Evolutionary conservation across 306 rosid species (phyloP), one percentile per base, ranked within the genome.

Genomic region (Benincasa hispida): DNA sequence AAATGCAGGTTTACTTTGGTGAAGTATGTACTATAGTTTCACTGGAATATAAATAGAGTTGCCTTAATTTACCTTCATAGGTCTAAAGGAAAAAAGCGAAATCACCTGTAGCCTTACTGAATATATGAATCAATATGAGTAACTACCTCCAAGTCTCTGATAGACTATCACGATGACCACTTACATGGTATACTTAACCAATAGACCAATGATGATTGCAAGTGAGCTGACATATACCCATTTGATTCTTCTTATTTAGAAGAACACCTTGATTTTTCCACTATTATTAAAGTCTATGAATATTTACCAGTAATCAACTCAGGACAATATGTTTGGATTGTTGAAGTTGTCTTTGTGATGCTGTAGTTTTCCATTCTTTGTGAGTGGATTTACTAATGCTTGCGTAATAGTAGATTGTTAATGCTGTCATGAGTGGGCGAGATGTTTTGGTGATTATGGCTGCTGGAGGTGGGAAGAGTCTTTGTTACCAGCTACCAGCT

Each of bases 391-490:
- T 80, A 75, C 75, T 80, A 67, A 84, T 37, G 73, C 66, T 75
- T 48, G 65, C 18, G 76, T 72, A 61, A 51, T 78, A 55, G 41
- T 88, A 93, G 98, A 93, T 93, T 77, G 87, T 91, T 76, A 93
- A 93, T 86, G 93, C 98, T 72, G 79, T 91, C 83, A 79, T 93
- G 98, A 89, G 92, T 79, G 84, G 96, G 83, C 88, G 89, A 84
- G 91, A 93, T 83, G 97, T 93, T 70, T 72, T 91, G 79, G 98
- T 93, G 77, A 88, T 93, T 82, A 93, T 93, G 98, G 98, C 98
- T 70, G 97, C 98, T 4, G 98, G 98, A 82, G 96, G 98, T 85
- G 98, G 98, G 84, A 93, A 93, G 86, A 93, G 98, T 81, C 93
- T 93, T 56, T 93, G 97, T 82, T 93, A 93, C 79, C 98, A 93